Conservation (phyloP, 108 stramenopile species). For the Aureococcus anophagefferens region DNA sequence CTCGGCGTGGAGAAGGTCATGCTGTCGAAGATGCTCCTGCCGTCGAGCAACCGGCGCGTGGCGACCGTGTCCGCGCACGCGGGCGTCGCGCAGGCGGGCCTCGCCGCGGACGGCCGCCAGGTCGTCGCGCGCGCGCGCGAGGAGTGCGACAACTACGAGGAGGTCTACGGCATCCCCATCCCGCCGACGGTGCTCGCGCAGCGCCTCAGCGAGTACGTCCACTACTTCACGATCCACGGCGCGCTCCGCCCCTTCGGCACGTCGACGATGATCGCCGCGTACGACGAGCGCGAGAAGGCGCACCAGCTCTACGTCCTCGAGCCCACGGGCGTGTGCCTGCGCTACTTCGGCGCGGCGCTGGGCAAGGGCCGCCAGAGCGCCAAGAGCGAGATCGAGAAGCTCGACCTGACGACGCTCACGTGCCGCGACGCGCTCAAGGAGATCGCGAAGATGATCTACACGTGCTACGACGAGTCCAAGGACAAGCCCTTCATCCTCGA, state of each 20-base stretch:
- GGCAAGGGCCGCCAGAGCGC: slow-evolving; percentile 95
- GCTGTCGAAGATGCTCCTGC: slow-evolving; percentile 76
- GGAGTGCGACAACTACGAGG: slow-evolving; percentile 71
- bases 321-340: slow-evolving; percentile 72
- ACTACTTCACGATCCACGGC: slow-evolving; percentile 95
- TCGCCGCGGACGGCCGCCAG: slow-evolving; percentile 85
- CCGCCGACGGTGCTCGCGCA: slow-evolving; percentile 69
- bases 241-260: slow-evolving; percentile 92
- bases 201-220: slow-evolving; percentile 78
- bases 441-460: slow-evolving; percentile 79
- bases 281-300: slow-evolving; percentile 71
- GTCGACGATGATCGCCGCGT: slow-evolving; percentile 67
- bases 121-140: slow-evolving; percentile 80
- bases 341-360: slow-evolving; percentile 85
- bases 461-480: slow-evolving; percentile 79
- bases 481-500: slow-evolving; percentile 97
- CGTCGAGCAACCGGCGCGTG: slow-evolving; percentile 55
- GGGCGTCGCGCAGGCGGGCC: slow-evolving; percentile 79
- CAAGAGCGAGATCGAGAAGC: slow-evolving; percentile 97
- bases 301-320: slow-evolving; percentile 83
- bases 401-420: slow-evolving; percentile 30
- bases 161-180: slow-evolving; percentile 68
- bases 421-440: slow-evolving; percentile 84
- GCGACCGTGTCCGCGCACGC: slow-evolving; percentile 58
- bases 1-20: slow-evolving; percentile 88